A percentile compares a stretch with the other conserved stretches of the same genome.
Conservation (phyloP, 192 early-diverging fungal genomes). For the Neocallimastix lanati region DNA sequence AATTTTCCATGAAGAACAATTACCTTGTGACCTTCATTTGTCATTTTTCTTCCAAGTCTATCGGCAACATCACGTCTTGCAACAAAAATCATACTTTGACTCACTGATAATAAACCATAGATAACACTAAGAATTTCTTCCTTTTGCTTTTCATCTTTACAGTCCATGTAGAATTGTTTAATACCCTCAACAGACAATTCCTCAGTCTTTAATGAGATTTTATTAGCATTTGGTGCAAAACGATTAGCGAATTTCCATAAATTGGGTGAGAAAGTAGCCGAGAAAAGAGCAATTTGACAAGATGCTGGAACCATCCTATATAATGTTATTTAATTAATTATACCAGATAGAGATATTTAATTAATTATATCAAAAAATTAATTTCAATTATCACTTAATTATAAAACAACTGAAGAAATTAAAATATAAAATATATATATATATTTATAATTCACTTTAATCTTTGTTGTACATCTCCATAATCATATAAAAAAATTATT, state of each 20-base stretch:
- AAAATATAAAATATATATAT: no score
- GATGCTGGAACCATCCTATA: slow-evolving; percentile 39
- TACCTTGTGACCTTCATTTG: slow-evolving; percentile 62
- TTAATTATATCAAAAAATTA: no score
- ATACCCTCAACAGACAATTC: slow-evolving; percentile 87
- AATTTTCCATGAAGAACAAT: slow-evolving; percentile 69
- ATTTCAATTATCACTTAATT: no score
- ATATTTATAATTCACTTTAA: no score
- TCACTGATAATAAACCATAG: slow-evolving; percentile 70
- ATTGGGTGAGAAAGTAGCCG: slow-evolving; percentile 74
- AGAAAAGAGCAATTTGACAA: slow-evolving; percentile 82
- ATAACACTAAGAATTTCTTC: slow-evolving; percentile 48
- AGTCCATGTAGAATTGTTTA: slow-evolving; percentile 95
- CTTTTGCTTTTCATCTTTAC: slow-evolving; percentile 59
- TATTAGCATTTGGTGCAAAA: slow-evolving; percentile 73
- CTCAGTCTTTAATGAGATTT: slow-evolving; percentile 63
- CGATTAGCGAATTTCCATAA: slow-evolving; percentile 56
- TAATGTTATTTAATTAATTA: no score
- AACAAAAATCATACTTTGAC: slow-evolving; percentile 94
- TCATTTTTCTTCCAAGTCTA: slow-evolving; percentile 52
- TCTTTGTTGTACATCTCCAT: no score
- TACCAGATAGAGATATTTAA: no score
- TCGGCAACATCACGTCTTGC: slow-evolving; percentile 41
- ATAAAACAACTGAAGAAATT: no score
- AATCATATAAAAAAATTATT: no score